Evolutionary conservation across 306 rosid species (phyloP).

Genomic region (Vigna unguiculata): DNA sequence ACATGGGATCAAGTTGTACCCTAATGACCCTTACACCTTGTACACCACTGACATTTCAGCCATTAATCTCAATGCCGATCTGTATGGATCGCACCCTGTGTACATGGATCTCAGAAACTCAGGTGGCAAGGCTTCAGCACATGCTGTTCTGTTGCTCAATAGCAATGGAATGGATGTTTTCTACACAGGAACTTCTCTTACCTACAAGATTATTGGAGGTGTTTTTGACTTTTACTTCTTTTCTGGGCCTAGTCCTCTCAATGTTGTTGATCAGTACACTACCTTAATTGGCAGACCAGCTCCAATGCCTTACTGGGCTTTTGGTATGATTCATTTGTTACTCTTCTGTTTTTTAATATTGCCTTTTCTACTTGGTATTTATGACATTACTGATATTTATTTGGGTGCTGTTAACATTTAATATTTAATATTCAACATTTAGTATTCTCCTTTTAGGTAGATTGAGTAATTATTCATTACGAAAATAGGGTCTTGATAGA

Average conservation of each 20-base stretch:
- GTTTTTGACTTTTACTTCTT: conserved; percentile 94
- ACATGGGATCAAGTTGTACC: conserved; percentile 82
- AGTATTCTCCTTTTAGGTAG: conserved; percentile 10
- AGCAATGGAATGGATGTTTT: conserved; percentile 98
- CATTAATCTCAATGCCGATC: conserved; percentile 85
- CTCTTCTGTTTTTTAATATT: neutral
- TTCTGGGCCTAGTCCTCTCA: conserved; percentile 80
- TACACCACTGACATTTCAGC: conserved; percentile 85
- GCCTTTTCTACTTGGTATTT: neutral
- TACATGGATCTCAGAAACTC: conserved; percentile 86
- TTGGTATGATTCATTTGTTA: conserved; percentile 61
- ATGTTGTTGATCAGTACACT: conserved; percentile 93
- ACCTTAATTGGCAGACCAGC: conserved; percentile 91
- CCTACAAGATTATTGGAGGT: conserved; percentile 89
- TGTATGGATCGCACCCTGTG: conserved; percentile 91
- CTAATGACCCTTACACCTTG: conserved; percentile 82
- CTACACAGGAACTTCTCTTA: conserved; percentile 76
- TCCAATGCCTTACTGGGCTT: conserved; percentile 99
- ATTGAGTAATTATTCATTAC: neutral
- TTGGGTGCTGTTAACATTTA: conserved; percentile 1
- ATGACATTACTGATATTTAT: conserved; percentile 4
- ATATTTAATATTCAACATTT: neutral
- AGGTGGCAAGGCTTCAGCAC: conserved; percentile 72
- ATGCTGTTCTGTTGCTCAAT: conserved; percentile 83
- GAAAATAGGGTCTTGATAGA: conserved; percentile 10